Conservation (phyloP, 257 asterid genomes). For the Primulina huaijiensis region DNA sequence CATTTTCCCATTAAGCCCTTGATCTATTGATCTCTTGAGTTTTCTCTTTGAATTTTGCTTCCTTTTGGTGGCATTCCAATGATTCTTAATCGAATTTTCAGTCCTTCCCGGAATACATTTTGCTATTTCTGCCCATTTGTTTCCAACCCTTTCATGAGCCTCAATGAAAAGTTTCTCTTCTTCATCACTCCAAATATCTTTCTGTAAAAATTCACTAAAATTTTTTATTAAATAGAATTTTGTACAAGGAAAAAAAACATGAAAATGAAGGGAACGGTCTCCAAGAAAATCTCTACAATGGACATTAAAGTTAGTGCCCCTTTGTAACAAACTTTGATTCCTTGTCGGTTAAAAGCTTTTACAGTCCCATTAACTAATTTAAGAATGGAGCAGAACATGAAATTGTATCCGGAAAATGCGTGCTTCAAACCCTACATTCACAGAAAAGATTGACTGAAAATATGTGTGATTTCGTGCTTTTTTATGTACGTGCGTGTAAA, state of each 20-base stretch:
- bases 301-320: slow-evolving; percentile 31
- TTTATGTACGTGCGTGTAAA: neutral
- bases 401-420: neutral
- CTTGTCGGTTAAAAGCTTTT: slow-evolving; percentile 22
- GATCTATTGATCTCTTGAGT: slow-evolving; percentile 27
- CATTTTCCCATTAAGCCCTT: slow-evolving; percentile 19
- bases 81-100: slow-evolving; percentile 81
- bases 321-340: slow-evolving; percentile 25
- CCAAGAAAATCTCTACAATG: slow-evolving; percentile 17
- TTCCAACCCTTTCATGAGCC: slow-evolving; percentile 55
- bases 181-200: slow-evolving; percentile 64
- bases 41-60: slow-evolving; percentile 50
- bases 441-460: neutral
- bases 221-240: neutral
- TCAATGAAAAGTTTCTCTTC: slow-evolving; percentile 59
- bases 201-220: slow-evolving; percentile 33
- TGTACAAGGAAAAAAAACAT: neutral
- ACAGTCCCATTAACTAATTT: slow-evolving; percentile 12
- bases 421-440: slow-evolving; percentile 21
- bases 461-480: neutral
- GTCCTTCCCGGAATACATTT: slow-evolving; percentile 65
- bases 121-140: slow-evolving; percentile 76
- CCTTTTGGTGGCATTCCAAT: slow-evolving; percentile 76
- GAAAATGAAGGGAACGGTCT: neutral
- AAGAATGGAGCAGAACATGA: neutral